phyloP scores from a whole-genome alignment of 148 eudicot genomes.

The Tetragonia tetragonoides region DNA sequence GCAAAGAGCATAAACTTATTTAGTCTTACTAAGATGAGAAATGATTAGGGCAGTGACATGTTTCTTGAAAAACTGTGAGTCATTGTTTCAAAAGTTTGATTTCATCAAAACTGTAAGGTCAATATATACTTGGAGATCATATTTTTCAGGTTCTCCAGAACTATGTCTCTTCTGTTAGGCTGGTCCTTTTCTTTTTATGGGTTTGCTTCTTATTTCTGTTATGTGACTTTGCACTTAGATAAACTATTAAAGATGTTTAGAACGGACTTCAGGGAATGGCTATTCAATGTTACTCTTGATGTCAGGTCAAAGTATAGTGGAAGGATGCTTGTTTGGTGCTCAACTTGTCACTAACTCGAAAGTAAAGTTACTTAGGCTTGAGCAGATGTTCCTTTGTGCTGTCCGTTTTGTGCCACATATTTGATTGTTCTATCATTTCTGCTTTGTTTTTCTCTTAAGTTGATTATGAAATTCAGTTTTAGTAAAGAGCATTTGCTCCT shows the following conservation, averaged over 20 bases:
- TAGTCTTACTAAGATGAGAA: no score
- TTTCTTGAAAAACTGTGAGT: no score
- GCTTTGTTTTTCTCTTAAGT: not conserved
- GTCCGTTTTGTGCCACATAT: not conserved
- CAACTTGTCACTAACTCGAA: not conserved
- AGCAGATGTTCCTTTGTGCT: not conserved
- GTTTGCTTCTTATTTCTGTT: not conserved
- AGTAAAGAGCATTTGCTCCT: not conserved
- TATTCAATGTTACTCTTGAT: not conserved
- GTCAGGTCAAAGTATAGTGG: no score
- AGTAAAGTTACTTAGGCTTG: not conserved
- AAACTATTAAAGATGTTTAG: no score
- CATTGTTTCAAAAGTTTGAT: not conserved
- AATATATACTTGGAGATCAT: not conserved
- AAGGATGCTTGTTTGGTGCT: conserved; percentile 3
- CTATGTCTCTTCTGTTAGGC: no score
- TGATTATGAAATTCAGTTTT: not conserved
- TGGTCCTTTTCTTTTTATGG: not conserved
- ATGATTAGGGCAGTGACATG: no score
- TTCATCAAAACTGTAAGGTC: not conserved
- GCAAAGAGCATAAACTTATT: no score
- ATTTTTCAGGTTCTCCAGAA: not conserved
- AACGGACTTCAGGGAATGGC: not conserved
- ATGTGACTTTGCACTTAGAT: not conserved
- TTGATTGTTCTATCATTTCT: not conserved